phyloP scores from a whole-genome alignment of 495 filamentous ascomycete genomes.

The Terfezia claveryi region DNA sequence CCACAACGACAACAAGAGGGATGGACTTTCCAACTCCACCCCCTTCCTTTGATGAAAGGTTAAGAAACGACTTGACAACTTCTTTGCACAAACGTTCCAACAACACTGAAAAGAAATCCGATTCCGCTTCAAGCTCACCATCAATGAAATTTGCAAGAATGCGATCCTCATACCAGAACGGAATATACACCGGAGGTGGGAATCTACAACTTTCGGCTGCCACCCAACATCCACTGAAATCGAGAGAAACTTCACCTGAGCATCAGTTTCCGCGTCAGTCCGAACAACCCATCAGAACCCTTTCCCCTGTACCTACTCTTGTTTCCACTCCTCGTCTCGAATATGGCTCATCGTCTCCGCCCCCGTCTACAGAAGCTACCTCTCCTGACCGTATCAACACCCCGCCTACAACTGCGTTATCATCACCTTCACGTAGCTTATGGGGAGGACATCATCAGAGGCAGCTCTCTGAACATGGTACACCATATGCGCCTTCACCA shows the following conservation, averaged over 20 bases:
- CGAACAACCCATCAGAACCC: neutral
- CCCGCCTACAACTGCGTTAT: neutral
- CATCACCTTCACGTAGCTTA: neutral
- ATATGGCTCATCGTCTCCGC: neutral
- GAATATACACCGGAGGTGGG: neutral
- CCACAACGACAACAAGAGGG: neutral
- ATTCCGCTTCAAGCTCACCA: neutral
- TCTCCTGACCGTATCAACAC: neutral
- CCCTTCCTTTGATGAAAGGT: neutral
- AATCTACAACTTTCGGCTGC: neutral
- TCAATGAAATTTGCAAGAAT: neutral
- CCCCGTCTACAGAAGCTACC: neutral
- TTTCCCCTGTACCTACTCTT: neutral
- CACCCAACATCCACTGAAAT: neutral
- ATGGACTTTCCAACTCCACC: neutral
- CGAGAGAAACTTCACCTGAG: neutral
- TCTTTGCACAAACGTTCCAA: neutral
- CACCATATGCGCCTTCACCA: slow-evolving; percentile 5
- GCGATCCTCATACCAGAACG: neutral
- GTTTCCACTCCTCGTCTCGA: neutral
- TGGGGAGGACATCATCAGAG: neutral
- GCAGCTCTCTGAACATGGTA: neutral
- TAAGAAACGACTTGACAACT: neutral
- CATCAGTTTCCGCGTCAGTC: neutral
- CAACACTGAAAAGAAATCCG: neutral